Conservation (phyloP, 2,329 filamentous ascomycete species). For the Verticillium zaregamsianum region DNA sequence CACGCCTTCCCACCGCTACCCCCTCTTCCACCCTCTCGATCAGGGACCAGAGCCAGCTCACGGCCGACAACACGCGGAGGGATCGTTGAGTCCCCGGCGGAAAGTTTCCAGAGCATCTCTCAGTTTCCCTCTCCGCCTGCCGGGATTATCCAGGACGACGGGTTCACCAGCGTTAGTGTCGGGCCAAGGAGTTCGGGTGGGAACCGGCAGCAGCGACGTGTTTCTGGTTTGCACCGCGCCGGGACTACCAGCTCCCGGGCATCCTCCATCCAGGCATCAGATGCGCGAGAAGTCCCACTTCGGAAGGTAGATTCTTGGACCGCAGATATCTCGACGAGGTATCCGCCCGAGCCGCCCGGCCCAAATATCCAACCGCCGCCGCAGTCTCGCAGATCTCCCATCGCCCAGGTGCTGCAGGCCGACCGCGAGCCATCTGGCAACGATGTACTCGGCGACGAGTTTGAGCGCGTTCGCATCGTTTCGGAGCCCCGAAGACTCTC, state of each 20-base stretch:
- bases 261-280: not conserved
- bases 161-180: not conserved
- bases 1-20: not conserved
- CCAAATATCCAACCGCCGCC: not conserved
- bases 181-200: not conserved
- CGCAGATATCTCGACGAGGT: not conserved
- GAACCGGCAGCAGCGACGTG: not conserved
- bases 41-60: not conserved
- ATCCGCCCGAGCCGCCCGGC: not conserved
- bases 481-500: not conserved
- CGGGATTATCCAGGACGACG: not conserved
- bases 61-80: not conserved
- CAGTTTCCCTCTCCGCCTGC: not conserved
- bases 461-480: not conserved
- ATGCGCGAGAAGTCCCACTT: not conserved
- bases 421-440: not conserved
- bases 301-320: not conserved
- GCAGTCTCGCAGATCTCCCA: not conserved
- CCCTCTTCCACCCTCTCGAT: not conserved
- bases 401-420: not conserved
- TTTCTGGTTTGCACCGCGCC: not conserved
- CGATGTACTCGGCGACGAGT: conserved; percentile 4
- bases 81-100: not conserved
- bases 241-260: not conserved
- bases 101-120: not conserved